These are phyloP conservation scores for Ogataea pilisensis DNA, from an alignment of 805 yeast genomes.

Conservation along the genomic window DNA sequence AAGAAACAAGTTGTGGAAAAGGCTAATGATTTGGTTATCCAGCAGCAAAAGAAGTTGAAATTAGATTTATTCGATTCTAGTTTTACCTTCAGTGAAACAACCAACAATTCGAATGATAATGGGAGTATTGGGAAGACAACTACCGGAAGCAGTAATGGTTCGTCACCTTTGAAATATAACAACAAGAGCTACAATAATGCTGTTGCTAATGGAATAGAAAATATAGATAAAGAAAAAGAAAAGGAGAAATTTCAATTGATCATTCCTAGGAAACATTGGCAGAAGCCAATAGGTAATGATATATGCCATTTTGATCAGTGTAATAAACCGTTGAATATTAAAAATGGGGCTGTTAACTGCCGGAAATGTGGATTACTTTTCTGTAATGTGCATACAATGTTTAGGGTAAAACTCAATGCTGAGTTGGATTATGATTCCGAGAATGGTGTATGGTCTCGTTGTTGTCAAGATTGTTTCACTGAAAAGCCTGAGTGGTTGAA, in stretches of 20 bases:
- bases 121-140: neutral
- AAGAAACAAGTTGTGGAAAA: slow-evolving; percentile 34
- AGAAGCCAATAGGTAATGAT: slow-evolving; percentile 40
- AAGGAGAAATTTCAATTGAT: slow-evolving; percentile 3
- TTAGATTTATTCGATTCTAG: slow-evolving; percentile 48
- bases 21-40: slow-evolving; percentile 32
- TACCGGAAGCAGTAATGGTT: neutral
- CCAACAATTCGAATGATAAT: neutral
- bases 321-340: slow-evolving; percentile 38
- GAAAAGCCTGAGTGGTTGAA: slow-evolving; percentile 47
- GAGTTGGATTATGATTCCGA: slow-evolving; percentile 43
- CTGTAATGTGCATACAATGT: slow-evolving; percentile 62
- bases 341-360: slow-evolving; percentile 64
- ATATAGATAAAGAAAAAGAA: slow-evolving; percentile 1
- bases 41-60: slow-evolving; percentile 36
- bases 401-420: slow-evolving; percentile 46
- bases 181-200: too few relatives aligned
- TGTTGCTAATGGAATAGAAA: too few relatives aligned
- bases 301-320: slow-evolving; percentile 42
- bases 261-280: slow-evolving; percentile 53
- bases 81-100: slow-evolving; percentile 15
- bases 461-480: slow-evolving; percentile 61
- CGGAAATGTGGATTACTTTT: slow-evolving; percentile 70
- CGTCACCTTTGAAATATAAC: too few relatives aligned
- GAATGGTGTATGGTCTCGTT: slow-evolving; percentile 63